Conservation (phyloP, 129 eudicot species). For the Lactuca saligna region DNA sequence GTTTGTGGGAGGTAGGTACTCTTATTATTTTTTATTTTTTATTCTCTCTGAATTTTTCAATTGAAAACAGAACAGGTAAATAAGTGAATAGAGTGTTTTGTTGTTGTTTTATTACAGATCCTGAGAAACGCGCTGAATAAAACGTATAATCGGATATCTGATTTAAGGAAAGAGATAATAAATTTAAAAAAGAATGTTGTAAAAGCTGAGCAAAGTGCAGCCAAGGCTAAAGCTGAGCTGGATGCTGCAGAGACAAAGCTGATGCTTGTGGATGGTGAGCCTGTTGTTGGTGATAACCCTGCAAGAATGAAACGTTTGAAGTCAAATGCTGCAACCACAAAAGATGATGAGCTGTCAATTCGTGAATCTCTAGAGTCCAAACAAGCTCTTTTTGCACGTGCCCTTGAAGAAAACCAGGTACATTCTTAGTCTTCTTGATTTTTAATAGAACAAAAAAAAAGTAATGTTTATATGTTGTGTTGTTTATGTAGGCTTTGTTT, state of each 20-base stretch:
- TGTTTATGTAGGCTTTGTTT: slow-evolving; percentile 52
- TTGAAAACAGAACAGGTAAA: too few species aligned
- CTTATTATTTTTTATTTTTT: too few species aligned
- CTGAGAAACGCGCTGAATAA: slow-evolving; percentile 78
- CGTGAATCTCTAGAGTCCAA: slow-evolving; percentile 92
- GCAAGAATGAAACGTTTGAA: slow-evolving; percentile 75
- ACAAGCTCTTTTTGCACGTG: slow-evolving; percentile 84
- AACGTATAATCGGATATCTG: slow-evolving; percentile 88
- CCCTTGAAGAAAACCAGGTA: slow-evolving; percentile 88
- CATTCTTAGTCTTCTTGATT: background rate
- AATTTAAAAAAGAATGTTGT: slow-evolving; percentile 54
- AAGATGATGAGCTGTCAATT: slow-evolving; percentile 66
- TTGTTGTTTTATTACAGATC: slow-evolving; percentile 41
- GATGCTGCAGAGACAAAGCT: slow-evolving; percentile 71
- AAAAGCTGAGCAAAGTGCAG: slow-evolving; percentile 57
- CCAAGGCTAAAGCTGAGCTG: slow-evolving; percentile 69
- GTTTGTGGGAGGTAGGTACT: slow-evolving; percentile 98
- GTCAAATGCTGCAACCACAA: slow-evolving; percentile 57
- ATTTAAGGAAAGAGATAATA: slow-evolving; percentile 74
- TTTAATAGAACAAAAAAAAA: too few species aligned
- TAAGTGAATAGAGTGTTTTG: background rate
- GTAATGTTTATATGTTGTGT: background rate
- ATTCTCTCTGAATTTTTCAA: too few species aligned
- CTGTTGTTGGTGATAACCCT: slow-evolving; percentile 90
- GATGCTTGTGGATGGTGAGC: slow-evolving; percentile 91